Evolutionary conservation across 1,139 yeast genomes (phyloP).

Genomic region (Pichia sp.): DNA sequence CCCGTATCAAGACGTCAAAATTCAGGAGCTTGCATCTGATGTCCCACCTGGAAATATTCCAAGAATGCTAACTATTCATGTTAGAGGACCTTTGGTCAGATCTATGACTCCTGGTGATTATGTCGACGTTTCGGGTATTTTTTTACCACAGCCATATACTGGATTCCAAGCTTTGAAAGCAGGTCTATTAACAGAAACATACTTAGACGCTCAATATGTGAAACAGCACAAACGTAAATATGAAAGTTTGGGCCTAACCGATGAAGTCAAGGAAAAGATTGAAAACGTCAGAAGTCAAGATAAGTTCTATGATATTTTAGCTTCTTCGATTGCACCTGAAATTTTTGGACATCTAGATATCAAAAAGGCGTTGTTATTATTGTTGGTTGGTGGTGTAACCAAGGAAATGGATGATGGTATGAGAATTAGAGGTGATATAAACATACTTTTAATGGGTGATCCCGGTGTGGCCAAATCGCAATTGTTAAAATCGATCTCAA

Average conservation of each 20-base stretch:
- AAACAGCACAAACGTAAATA: conserved; percentile 87
- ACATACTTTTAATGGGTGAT: conserved; percentile 96
- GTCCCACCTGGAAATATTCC: conserved; percentile 99
- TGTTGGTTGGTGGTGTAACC: conserved; percentile 93
- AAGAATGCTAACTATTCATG: conserved; percentile 74
- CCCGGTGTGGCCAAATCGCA: conserved; percentile 99
- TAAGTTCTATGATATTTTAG: conserved; percentile 72
- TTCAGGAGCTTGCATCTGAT: conserved; percentile 92
- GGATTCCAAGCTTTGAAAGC: conserved; percentile 91
- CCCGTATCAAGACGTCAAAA: conserved; percentile 90
- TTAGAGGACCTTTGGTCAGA: conserved; percentile 87
- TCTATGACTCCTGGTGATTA: conserved; percentile 90
- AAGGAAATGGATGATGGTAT: conserved; percentile 95
- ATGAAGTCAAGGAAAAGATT: conserved; percentile 54
- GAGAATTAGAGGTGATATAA: conserved; percentile 96
- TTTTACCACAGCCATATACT: conserved; percentile 91
- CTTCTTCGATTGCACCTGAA: conserved; percentile 95
- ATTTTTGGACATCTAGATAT: conserved; percentile 93
- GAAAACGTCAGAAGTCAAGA: conserved; percentile 53
- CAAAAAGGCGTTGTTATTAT: conserved; percentile 78
- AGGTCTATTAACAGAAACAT: conserved; percentile 91
- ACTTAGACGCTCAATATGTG: conserved; percentile 80
- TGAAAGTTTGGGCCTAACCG: conserved; percentile 58
- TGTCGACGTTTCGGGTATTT: conserved; percentile 88
- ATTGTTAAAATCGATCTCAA: conserved; percentile 82